Evolutionary conservation across 2,329 filamentous ascomycete genomes (phyloP), one percentile per base, ranked within the genome.

Genomic region (Claviceps lovelessii): DNA sequence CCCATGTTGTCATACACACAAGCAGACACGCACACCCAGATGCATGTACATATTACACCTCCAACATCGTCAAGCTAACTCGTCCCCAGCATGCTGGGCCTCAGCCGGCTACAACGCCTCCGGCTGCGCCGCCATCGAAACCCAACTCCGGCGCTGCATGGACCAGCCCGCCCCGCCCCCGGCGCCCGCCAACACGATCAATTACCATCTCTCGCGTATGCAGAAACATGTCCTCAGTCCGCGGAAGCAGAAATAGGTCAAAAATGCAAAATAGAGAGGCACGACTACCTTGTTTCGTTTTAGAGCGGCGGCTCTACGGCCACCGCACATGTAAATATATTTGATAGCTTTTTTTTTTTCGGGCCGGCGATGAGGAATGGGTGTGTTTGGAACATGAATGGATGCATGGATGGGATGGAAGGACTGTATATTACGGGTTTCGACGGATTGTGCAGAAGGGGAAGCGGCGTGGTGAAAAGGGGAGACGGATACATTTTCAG

Each of bases 121-220:
- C 13, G 80, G 80, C 42, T 85, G 81, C 66, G 74, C 74, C 29
- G 73, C 74, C 46, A 65, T 85, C 60, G 81, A 85, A 69, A 74
- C 75, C 55, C 74, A 80, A 53, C 72, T 86, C 57, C 77, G 83
- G 33, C 69, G 71, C 37, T 86, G 83, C 72, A 95, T 96, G 89
- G 91, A 97, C 74, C 79, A 79, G 55, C 83, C 85, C 58, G 81
- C 65, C 76, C 75, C 68, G 56, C 63, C 71, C 47, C 62, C 70
- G 13, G 65, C 69, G 52, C 64, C 68, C 37, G 80, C 81, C 67
- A 88, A 84, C 74, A 91, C 83, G 69, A 90, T 97, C 80, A 97
- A 97, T 73, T 90, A 90, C 76, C 90, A 96, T 68, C 75, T 97
- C 47, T 79, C 80, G 61, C 81, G 93, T 75, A 94, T 75, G 79